A percentile compares a stretch with the other conserved stretches of the same genome.
Conservation (phyloP, 1,284 basidiomycete species). For the Fistulinella staudtii region DNA sequence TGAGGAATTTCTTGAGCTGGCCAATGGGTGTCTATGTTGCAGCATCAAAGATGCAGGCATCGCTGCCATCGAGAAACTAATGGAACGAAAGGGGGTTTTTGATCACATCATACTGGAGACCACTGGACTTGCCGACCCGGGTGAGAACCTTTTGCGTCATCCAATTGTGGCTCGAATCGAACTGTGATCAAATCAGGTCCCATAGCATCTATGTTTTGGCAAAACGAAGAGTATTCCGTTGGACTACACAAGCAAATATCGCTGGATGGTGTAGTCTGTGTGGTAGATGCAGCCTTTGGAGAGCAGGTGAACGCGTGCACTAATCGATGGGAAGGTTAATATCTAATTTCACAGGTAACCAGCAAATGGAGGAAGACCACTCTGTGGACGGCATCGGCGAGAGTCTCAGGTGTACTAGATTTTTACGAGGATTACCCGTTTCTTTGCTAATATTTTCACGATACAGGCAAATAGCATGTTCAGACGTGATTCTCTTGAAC, state of each 20-base stretch:
- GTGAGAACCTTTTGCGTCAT: slow-evolving; percentile 35
- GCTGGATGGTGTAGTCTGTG: slow-evolving; percentile 87
- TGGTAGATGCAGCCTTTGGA: slow-evolving; percentile 87
- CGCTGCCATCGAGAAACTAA: slow-evolving; percentile 87
- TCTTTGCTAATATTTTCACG: slow-evolving; percentile 1
- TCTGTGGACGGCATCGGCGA: slow-evolving; percentile 67
- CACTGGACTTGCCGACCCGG: slow-evolving; percentile 91
- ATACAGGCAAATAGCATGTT: slow-evolving; percentile 80
- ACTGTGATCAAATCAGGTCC: slow-evolving; percentile 43
- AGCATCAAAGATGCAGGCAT: slow-evolving; percentile 89
- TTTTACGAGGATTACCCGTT: neutral
- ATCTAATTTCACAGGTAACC: slow-evolving; percentile 7
- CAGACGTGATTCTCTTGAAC: slow-evolving; percentile 88
- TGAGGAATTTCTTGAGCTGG: slow-evolving; percentile 81
- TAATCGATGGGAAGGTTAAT: slow-evolving; percentile 3
- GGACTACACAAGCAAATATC: slow-evolving; percentile 69
- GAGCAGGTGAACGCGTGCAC: slow-evolving; percentile 49
- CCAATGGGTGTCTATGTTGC: slow-evolving; percentile 93
- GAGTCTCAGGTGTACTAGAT: slow-evolving; percentile 59
- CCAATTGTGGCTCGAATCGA: neutral
- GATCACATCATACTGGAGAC: slow-evolving; percentile 93
- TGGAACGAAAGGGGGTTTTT: slow-evolving; percentile 77
- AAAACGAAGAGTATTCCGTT: slow-evolving; percentile 81
- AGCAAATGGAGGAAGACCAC: slow-evolving; percentile 84
- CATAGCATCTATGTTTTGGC: slow-evolving; percentile 88